phyloP scores from a whole-genome alignment of 148 eudicot genomes.

The Vaccinium vitisidaea region DNA sequence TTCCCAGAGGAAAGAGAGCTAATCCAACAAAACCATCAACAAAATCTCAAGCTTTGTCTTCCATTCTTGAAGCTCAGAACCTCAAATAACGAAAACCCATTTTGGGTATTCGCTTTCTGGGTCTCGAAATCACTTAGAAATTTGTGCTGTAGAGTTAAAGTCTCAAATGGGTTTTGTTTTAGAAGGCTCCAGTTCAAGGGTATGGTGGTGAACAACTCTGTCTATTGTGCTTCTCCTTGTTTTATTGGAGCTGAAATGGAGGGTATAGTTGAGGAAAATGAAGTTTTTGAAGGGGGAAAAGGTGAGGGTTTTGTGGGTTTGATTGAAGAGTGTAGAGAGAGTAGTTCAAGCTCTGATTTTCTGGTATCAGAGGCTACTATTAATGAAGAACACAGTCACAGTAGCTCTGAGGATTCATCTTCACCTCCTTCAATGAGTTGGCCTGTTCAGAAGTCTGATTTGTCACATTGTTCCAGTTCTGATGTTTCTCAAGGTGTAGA shows the following conservation, averaged over 20 bases:
- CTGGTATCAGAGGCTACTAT: conserved; percentile 33
- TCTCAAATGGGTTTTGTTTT: conserved; percentile 26
- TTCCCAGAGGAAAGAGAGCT: conserved; percentile 7
- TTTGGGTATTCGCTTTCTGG: conserved; percentile 21
- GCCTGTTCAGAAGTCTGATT: conserved; percentile 32
- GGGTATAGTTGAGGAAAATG: conserved; percentile 25
- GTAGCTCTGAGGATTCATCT: conserved; percentile 43
- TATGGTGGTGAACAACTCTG: conserved; percentile 35
- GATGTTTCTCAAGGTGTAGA: conserved; percentile 18
- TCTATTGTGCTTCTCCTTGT: conserved; percentile 27
- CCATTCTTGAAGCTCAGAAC: conserved; percentile 16
- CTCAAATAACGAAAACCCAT: conserved; percentile 15
- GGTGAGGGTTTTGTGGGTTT: conserved; percentile 16
- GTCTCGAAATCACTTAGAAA: conserved; percentile 27
- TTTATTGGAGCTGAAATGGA: conserved; percentile 32
- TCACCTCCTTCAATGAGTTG: conserved; percentile 45
- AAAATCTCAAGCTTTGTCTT: conserved; percentile 9
- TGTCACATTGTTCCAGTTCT: conserved; percentile 21
- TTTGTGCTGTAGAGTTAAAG: conserved; percentile 12
- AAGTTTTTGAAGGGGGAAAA: conserved; percentile 12
- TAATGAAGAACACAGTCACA: conserved; percentile 39
- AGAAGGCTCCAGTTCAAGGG: conserved; percentile 25
- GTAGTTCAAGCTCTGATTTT: conserved; percentile 51
- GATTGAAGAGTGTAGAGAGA: conserved; percentile 37
- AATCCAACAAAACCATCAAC: neutral